phyloP scores from a whole-genome alignment of 1,139 yeast species.

The Pneumocystis oryctolagi region DNA sequence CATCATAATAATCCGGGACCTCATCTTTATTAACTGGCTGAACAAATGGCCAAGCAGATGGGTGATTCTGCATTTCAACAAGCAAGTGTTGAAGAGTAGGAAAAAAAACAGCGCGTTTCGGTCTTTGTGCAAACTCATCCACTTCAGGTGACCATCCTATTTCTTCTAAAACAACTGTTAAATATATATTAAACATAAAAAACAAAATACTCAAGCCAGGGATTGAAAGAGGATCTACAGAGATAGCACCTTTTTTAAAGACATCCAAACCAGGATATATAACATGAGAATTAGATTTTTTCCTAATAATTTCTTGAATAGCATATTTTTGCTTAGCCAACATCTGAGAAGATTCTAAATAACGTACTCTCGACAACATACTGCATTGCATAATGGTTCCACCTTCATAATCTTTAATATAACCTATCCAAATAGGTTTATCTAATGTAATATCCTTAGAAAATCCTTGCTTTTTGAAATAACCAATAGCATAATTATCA shows the following conservation, averaged over 20 bases:
- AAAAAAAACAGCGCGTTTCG: slow-evolving; percentile 88
- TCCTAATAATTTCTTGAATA: slow-evolving; percentile 65
- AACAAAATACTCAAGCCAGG: slow-evolving; percentile 22
- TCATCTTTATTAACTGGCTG: slow-evolving; percentile 87
- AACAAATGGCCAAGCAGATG: slow-evolving; percentile 98
- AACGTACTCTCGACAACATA: slow-evolving; percentile 77
- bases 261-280: slow-evolving; percentile 68
- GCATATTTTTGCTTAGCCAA: slow-evolving; percentile 82
- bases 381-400: slow-evolving; percentile 97
- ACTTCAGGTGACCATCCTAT: slow-evolving; percentile 98
- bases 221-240: slow-evolving; percentile 31
- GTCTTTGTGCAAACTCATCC: slow-evolving; percentile 92
- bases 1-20: slow-evolving; percentile 91
- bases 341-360: slow-evolving; percentile 77
- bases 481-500: slow-evolving; percentile 96
- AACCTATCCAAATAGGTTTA: slow-evolving; percentile 90
- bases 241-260: slow-evolving; percentile 32
- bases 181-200: background rate
- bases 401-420: slow-evolving; percentile 95
- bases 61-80: slow-evolving; percentile 80
- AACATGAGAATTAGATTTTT: slow-evolving; percentile 63
- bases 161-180: slow-evolving; percentile 75
- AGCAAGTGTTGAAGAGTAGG: slow-evolving; percentile 81
- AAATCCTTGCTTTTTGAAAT: slow-evolving; percentile 94
- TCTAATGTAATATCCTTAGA: slow-evolving; percentile 85